Base-by-base conservation (phyloP, 2,329 filamentous ascomycete genomes). In the Aspergillus floridensis region DNA sequence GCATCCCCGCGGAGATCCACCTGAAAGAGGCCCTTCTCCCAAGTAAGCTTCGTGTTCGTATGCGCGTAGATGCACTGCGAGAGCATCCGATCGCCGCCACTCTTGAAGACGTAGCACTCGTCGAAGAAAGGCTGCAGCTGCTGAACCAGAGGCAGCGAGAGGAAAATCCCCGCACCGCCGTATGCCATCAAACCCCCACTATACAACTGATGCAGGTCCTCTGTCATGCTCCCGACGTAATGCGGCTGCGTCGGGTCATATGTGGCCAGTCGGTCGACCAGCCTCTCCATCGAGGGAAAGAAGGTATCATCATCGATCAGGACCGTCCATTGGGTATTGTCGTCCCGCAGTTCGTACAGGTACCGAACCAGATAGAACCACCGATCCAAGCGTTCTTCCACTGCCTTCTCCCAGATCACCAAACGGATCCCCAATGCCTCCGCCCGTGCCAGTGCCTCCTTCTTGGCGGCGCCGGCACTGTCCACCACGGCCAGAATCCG, bases 261-360 rank as follows among this genome's bases (percentile, higher is more conserved):
- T 31, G 70, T 70, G 31, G 67, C 66, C 2, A 86, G 76, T 8
- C 77, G 72, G 21, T 76, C 66, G 31, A 77, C 73, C 5, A 86
- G 75, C 1, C 77, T 76, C 59, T 76, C 72, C 16, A 86, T 75
- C 1, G 79, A 81, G 0, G 82, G 83, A 65, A 86, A 85, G 71
- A 86, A 86, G 7, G 84, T 86, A 66, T 86, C 84, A 66, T 86
- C 84, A 68, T 86, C 84, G 19, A 86, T 76, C 46, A 86, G 72
- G 31, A 79, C 80, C 22, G 80, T 77, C 83, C 84, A 86, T 48
- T 76, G 70, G 0, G 81, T 82, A 3, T 74, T 65, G 12, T 53
- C 51, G n/a, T 75, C 68, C 24, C 54, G 56, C 41, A 60, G 32
- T 44, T 83, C 68, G 57, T 84, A 76, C 47, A 81, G 72, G 11